Base-by-base conservation (phyloP, 2,329 filamentous ascomycete genomes). In the Ophiocordyceps polyrhachis-furcata region DNA sequence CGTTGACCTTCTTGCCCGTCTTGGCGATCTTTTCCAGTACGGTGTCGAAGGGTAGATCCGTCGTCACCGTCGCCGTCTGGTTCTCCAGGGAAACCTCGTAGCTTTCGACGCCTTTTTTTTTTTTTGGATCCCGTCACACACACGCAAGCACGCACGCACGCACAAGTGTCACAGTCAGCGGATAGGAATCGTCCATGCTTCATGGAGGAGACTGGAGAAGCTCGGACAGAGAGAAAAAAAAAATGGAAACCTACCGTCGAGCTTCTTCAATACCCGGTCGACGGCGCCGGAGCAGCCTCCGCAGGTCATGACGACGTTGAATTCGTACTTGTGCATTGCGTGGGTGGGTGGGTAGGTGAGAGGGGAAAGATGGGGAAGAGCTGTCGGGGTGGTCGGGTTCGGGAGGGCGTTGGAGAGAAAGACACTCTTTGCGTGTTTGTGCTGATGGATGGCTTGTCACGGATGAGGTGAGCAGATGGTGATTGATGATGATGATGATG, bases 221-320 rank as follows among this genome's bases (percentile, higher is more conserved):
- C 2, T 28, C 25, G 9, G 9, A 28, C 7, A 11, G 25, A 11
- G 25, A 28, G 25, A 11, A 11, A 11, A 28, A 28, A 28, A 28
- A 28, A 28, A 11, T 8, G 23, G 8, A 25, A 25, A 4, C 25
- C 12, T 13, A 93, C 88, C 87, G 19, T 93, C 82, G 2, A 93
- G 78, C 69, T 86, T 94, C 70, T 84, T 89, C 51, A 98, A 77
- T 41, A 95, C 87, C 44, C 87, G 76, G 66, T 93, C 83, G 41
- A 98, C 74, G 53, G 91, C 91, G 57, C 88, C 87, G 41, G 88
- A 95, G 79, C 91, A 98, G 62, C 91, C 91, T 60, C 84, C 78
- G 69, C 91, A 98, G 72, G 71, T 83, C 91, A 98, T 98, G 65
- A 70, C 73, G 63, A 96, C 77, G 65, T 88, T 80, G 73, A 96